Evolutionary conservation across 2,329 filamentous ascomycete genomes (phyloP), one percentile per base, ranked within the genome.

Genomic region (Fusarium secorum): DNA sequence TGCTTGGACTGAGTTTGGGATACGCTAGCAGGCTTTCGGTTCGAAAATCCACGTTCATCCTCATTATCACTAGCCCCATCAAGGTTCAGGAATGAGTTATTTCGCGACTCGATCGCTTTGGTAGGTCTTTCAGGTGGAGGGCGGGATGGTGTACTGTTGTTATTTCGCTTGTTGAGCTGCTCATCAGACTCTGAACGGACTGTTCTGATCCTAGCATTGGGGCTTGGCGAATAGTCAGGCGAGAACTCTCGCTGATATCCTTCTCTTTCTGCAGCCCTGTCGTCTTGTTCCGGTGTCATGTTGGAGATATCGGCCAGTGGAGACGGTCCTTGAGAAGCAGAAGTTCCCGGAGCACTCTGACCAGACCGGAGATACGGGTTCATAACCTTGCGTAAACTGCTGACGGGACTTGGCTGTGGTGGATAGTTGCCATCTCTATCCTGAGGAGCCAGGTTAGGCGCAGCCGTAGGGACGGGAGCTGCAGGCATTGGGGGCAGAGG

Each of bases 371-470:
- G 82, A 78, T 94, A 98, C 11, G 93, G 94, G 80, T 91, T 92
- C 94, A 97, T 97, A 56, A 93, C 92, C 81, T 93, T 89, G 65
- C 93, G 89, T 73, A 97, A 83, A 80, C 94, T 97, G 78, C 92
- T 96, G 39, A 91, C 88, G 20, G 93, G 90, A 75, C 89, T 94
- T 39, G 83, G 83, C 68, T 84, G 81, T 14, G 81, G 77, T 54
- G 80, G 79, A 7, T 75, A 71, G 32, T 75, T 75, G 33, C 77
- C 72, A 22, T 78, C 71, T 53, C 78, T 76, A 52, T 78, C 78
- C 28, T 75, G 60, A 14, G 79, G 72, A 32, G 81, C 61, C 36
- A 79, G 78, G 48, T 81, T 74, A 6, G 80, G 76, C 13, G 81
- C 76, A 44, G 82, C 72, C 32, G 78, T 74, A 26, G 84, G 80